Conservation (phyloP, 2,329 filamentous ascomycete species). For the Coniella vitis region DNA sequence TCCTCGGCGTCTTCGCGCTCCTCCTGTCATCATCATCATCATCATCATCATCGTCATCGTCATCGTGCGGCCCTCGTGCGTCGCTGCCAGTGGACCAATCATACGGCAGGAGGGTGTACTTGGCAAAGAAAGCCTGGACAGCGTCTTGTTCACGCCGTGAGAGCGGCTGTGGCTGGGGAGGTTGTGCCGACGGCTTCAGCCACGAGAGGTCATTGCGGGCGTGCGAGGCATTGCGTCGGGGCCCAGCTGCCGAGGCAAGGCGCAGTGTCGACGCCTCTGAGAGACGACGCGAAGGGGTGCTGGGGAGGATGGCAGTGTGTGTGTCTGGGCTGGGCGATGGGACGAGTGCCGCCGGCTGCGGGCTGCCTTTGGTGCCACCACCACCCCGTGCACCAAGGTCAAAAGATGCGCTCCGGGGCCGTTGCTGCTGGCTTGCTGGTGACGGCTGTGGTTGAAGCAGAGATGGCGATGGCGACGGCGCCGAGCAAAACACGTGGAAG, state of each 20-base stretch:
- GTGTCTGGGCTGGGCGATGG: too few relatives aligned
- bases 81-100: not conserved
- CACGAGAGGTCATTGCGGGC: constrained; percentile 14
- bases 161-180: not conserved
- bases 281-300: not conserved
- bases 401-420: not conserved
- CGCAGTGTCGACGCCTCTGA: not conserved
- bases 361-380: too few relatives aligned
- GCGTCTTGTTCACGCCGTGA: constrained; percentile 22
- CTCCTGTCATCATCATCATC: too few relatives aligned
- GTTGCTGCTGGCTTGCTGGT: not conserved
- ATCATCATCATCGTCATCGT: too few relatives aligned
- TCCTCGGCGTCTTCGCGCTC: too few relatives aligned
- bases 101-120: constrained; percentile 30
- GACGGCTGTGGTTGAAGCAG: not conserved
- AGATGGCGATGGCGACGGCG: not conserved
- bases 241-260: not conserved
- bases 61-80: too few relatives aligned
- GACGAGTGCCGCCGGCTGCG: too few relatives aligned
- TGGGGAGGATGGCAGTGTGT: not conserved
- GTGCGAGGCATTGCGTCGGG: not conserved
- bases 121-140: constrained; percentile 29
- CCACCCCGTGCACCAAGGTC: too few relatives aligned
- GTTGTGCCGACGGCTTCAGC: constrained; percentile 18
- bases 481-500: too few relatives aligned